Base-by-base conservation (phyloP, 2,329 filamentous ascomycete genomes). In the Hypoxylon sp. region DNA sequence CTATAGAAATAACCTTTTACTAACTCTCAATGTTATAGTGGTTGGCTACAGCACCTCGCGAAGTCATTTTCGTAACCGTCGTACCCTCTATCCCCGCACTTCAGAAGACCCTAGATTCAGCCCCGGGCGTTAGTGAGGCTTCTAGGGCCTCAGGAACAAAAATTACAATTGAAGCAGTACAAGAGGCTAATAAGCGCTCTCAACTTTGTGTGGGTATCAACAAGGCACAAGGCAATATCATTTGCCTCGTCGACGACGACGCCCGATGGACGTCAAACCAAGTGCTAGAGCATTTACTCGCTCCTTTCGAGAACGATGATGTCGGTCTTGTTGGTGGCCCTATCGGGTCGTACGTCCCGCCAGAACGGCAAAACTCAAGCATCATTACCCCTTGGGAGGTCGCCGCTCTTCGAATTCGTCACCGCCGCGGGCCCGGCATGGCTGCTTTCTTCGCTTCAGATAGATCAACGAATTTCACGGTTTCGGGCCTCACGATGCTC, bases 181-280 rank as follows among this genome's bases (percentile, higher is more conserved):
- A 64, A 0, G 8, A 54, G 1, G 65, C 74, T 11, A 77, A 76
- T 62, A 78, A 78, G 57, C 72, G 77, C 0, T 48, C 24, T 5
- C 77, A 79, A 60, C 64, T 78, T 5, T 64, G 72, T 1, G 33
- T 19, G 0, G 77, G 75, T 0, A 73, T 78, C 33, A 66, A 69
- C 11, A 17, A 46, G 3, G 67, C 70, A 26, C 63, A 9, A 5
- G 76, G 76, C 5, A 50, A 44, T 1, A 73, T 79, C 3, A 11
- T 78, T 1, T 72, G 72, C 0, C 37, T 78, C 0, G 77, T 75
- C 1, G 77, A 78, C 4, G 77, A 78, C n/a, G 77, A 78, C 35
- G 72, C 72, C 22, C 67, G 67, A 14, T 78, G 74, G 73, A 60
- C 48, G 3, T 54, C 58, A 0, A 1, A 47, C 0, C 26, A 64